Conservation (phyloP, 768 basidiomycete species). For the Boletellus emodensis region DNA sequence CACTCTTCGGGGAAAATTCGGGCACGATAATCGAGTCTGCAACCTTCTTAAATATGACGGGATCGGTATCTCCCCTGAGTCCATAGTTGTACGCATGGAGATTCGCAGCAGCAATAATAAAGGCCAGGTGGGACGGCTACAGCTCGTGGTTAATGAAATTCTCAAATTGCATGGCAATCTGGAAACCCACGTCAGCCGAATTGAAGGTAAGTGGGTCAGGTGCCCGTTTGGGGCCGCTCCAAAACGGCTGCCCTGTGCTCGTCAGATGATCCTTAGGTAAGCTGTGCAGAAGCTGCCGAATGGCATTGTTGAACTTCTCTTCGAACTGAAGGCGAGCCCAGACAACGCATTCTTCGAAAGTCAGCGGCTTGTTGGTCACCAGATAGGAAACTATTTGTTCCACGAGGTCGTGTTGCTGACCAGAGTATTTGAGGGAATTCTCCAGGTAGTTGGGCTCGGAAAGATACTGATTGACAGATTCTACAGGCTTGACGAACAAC, state of each 20-base stretch:
- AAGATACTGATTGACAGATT: constrained; percentile 93
- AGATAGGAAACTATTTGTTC: constrained; percentile 86
- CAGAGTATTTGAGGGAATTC: constrained; percentile 83
- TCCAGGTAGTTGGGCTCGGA: constrained; percentile 96
- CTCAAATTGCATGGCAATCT: background rate
- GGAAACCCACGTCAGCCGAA: constrained; percentile 69
- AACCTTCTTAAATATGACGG: constrained; percentile 74
- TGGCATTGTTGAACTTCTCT: constrained; percentile 87
- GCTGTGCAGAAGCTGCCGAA: constrained; percentile 88
- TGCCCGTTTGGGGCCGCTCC: constrained; percentile 98
- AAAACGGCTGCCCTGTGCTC: constrained; percentile 93
- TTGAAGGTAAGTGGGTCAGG: constrained; percentile 88
- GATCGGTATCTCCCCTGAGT: constrained; percentile 83
- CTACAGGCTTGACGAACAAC: constrained; percentile 89
- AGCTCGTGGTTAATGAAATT: constrained; percentile 8
- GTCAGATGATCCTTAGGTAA: constrained; percentile 93
- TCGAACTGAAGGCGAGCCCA: constrained; percentile 98
- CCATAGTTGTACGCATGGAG: constrained; percentile 98
- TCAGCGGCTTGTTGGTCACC: constrained; percentile 88
- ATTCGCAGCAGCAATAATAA: constrained; percentile 91
- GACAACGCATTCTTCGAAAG: constrained; percentile 94
- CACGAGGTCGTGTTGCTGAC: constrained; percentile 86
- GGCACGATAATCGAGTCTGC: constrained; percentile 82
- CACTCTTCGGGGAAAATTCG: constrained; percentile 89
- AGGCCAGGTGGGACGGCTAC: constrained; percentile 81